Base-by-base conservation (phyloP, 768 basidiomycete species). In the Roridomyces roridus region DNA sequence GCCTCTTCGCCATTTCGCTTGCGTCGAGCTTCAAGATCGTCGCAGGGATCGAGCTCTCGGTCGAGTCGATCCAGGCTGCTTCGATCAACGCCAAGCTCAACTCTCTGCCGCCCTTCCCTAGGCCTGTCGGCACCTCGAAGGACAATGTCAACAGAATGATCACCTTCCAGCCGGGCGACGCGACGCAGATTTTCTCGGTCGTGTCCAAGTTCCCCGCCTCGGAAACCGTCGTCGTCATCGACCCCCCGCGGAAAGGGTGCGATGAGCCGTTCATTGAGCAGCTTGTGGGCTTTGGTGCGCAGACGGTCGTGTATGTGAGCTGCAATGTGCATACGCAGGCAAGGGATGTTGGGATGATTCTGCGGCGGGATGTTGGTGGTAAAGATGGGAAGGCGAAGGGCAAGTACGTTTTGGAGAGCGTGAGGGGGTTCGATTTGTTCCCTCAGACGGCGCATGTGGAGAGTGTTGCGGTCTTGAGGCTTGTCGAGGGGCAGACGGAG, bases 381-480 rank as follows among this genome's bases (percentile, higher is more conserved):
- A n/a, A n/a, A n/a, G n/a, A 18, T 9, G 39, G 39, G 39, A 40
- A 40, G 39, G 39, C 43, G 76, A 60, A 25, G 43, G 40, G 40
- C 10, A 5, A 15, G 43, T 44, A 44, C 14, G 43, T 44, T 20
- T n/a, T 44, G 6, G 91, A 95, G 74, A 92, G 87, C 64, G 63
- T 97, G 65, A 73, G 91, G 58, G 96, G 94, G 31, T 93, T 97
- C 63, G 96, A 98, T 77, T 68, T 99, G 51, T 99, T 98, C 77
- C 94, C 96, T 8, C 95, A 98, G 79, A 96, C 94, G 23, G 90
- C 92, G 12, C 96, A 98, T 78, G 93, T 96, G 9, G 94, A 98
- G 74, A 84, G 84, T 51, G 86, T 93, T 12, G 88, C 88, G 6
- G 80, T 92, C 25, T 73, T 92, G 64, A 77, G 84, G 60, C 72